Evolutionary conservation across 257 asterid genomes (phyloP), one percentile per base, ranked within the genome.

Genomic region (Plantago elongata): DNA sequence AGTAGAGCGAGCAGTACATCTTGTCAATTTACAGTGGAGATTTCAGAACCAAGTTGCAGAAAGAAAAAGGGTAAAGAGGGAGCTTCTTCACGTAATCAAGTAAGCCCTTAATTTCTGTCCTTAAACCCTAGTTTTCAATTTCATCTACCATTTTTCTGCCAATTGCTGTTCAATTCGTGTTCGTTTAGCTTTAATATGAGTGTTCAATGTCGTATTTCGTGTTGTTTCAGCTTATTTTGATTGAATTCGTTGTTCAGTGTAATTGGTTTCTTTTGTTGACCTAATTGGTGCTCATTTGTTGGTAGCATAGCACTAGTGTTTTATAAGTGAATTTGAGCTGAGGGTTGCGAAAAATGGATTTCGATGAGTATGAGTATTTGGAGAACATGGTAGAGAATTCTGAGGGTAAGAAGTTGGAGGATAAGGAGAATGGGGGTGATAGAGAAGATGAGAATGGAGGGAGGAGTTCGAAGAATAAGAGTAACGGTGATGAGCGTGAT

Each of bases 321-420:
- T 11, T n/a, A 18, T 40, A 52, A 52, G 42, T 38, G 17, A 18
- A 11, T 51, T 17, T 16, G 34, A 12, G 12, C 48, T 67, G 61
- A 45, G 40, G 18, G 34, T 69, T 34, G 40, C 5, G 66, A 67
- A 60, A 70, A 11, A 84, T 81, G 93, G 86, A 81, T 69, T 79
- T 77, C 51, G 93, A 84, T 46, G 86, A 84, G 78, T 69, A 75
- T 54, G 84, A 75, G 29, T 79, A 84, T 66, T 66, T 79, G 64
- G 84, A 82, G 59, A 81, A 69, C 49, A 70, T 70, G 9, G 84
- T 74, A 45, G 93, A 77, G 65, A 81, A 77, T 40, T 84, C 84
- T 4, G 83, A 75, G 40, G 54, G 2, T 48, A 71, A 72, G 74
- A 74, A 48, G 66, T 44, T 40, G 45, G 75, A 79, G 67, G 79